phyloP scores from a whole-genome alignment of 2,329 filamentous ascomycete species.

The Fusarium ambrosium region DNA sequence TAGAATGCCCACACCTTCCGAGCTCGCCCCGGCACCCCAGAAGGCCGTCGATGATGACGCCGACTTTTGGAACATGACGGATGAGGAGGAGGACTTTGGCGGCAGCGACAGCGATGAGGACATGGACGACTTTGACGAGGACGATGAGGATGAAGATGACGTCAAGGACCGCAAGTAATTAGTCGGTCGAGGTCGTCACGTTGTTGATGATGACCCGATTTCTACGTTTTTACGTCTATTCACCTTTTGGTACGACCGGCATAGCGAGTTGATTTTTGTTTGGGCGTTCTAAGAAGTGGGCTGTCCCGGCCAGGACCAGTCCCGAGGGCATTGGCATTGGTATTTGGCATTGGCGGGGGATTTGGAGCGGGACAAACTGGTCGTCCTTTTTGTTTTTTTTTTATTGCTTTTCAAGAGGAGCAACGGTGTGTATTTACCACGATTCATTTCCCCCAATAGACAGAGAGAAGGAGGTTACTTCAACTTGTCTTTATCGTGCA shows the following conservation, averaged over 20 bases:
- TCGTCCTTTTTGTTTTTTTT: constrained; percentile 23
- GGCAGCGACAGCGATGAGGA: constrained; percentile 78
- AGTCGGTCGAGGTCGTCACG: constrained; percentile 3
- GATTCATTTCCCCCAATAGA: constrained; percentile 32
- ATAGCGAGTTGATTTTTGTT: constrained; percentile 44
- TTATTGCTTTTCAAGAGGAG: constrained; percentile 35
- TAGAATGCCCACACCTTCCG: constrained; percentile 82
- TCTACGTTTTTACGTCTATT: constrained; percentile 31
- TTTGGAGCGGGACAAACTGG: constrained; percentile 17
- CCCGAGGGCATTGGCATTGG: constrained; percentile 11
- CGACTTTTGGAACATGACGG: constrained; percentile 85
- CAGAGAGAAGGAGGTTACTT: constrained; percentile 14
- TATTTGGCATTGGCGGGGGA: constrained; percentile 27
- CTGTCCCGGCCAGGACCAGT: constrained; percentile 30
- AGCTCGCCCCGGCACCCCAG: constrained; percentile 72
- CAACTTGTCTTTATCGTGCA: background rate
- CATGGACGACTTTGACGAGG: constrained; percentile 71
- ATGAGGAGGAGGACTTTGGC: constrained; percentile 82
- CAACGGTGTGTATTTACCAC: constrained; percentile 32
- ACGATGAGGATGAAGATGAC: constrained; percentile 68
- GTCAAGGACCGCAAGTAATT: constrained; percentile 51
- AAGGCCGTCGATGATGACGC: constrained; percentile 76
- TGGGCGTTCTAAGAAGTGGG: constrained; percentile 39
- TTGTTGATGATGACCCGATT: background rate
- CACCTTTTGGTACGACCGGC: constrained; percentile 32